A percentile compares a stretch with the other conserved stretches of the same genome.
phyloP scores from a whole-genome alignment of 805 yeast genomes.

The Ogataea ramenticola region DNA sequence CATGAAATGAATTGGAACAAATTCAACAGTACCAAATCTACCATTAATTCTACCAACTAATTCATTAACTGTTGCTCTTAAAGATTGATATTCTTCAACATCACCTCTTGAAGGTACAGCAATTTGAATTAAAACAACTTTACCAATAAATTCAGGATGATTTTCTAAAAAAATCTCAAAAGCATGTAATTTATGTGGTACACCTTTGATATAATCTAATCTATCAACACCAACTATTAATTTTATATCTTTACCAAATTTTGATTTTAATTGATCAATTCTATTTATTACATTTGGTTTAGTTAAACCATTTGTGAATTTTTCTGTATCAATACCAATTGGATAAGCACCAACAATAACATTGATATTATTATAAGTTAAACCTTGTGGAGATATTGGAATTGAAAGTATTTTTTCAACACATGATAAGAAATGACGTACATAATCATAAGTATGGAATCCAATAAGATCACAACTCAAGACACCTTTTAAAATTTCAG shows the following conservation, averaged over 20 bases:
- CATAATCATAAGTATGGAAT: constrained; percentile 98
- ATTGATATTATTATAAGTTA: constrained; percentile 65
- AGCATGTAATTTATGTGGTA: constrained; percentile 95
- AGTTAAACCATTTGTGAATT: constrained; percentile 67
- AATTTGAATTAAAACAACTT: constrained; percentile 89
- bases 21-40: constrained; percentile 91
- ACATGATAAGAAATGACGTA: constrained; percentile 87
- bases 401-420: constrained; percentile 79
- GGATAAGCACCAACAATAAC: constrained; percentile 96
- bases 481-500: constrained; percentile 86
- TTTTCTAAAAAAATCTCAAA: constrained; percentile 86
- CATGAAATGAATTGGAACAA: constrained; percentile 95
- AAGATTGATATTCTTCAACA: constrained; percentile 93
- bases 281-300: constrained; percentile 57
- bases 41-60: constrained; percentile 96
- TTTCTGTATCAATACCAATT: constrained; percentile 96
- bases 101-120: constrained; percentile 98
- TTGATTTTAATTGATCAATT: constrained; percentile 48
- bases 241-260: constrained; percentile 68
- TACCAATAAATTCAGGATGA: constrained; percentile 98
- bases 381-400: constrained; percentile 86
- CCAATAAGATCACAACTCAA: constrained; percentile 92
- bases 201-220: constrained; percentile 94
- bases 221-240: constrained; percentile 96
- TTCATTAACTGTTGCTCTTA: constrained; percentile 92